These are phyloP conservation scores for Russula virescens DNA, from an alignment of 768 basidiomycete species.

Conservation along the genomic window DNA sequence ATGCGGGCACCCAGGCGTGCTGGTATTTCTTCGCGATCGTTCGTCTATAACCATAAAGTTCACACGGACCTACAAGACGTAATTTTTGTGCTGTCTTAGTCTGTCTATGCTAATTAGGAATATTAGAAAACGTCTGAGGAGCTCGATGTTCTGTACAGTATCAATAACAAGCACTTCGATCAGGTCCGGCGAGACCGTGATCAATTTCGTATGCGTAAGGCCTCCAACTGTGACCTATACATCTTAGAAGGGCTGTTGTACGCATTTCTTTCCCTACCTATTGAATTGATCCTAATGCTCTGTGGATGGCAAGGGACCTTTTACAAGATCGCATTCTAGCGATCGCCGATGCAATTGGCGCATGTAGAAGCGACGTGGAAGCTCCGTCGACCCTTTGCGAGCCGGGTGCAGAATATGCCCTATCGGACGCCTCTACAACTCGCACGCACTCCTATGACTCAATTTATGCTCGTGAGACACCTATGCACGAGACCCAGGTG, in stretches of 20 bases:
- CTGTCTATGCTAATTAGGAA: background rate
- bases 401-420: background rate
- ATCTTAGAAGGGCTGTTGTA: constrained; percentile 8
- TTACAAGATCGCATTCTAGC: constrained; percentile 36
- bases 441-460: background rate
- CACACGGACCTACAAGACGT: constrained; percentile 15
- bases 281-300: background rate
- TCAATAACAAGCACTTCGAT: constrained; percentile 3
- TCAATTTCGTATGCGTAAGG: constrained; percentile 9
- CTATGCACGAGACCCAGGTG: constrained; percentile 1
- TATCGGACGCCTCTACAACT: background rate
- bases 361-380: constrained; percentile 9
- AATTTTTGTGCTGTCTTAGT: background rate
- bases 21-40: background rate
- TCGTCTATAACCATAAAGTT: background rate
- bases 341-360: constrained; percentile 34
- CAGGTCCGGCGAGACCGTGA: constrained; percentile 9
- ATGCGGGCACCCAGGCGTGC: background rate
- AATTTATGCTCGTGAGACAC: background rate
- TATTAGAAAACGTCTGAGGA: constrained; percentile 3
- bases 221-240: constrained; percentile 6
- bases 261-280: background rate
- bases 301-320: constrained; percentile 26
- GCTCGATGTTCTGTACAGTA: constrained; percentile 8
- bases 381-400: background rate